These are phyloP conservation scores for Penstemon newberryi DNA, from an alignment of 257 asterid genomes.

Conservation along the genomic window DNA sequence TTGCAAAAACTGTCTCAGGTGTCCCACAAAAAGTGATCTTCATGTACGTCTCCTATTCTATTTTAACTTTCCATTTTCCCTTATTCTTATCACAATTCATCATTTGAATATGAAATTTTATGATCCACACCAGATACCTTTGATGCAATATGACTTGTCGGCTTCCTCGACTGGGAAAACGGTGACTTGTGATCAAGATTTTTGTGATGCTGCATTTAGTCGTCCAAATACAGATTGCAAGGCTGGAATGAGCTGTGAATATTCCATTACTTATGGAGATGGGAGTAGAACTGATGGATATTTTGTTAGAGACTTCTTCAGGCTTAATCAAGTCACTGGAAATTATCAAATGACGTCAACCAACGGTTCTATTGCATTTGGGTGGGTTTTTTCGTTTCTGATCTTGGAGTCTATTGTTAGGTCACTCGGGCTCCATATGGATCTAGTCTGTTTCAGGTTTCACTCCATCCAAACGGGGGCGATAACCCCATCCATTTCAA, in stretches of 20 bases:
- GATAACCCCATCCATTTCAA: too few species aligned
- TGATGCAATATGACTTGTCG: conserved; percentile 69
- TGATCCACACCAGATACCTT: conserved; percentile 50
- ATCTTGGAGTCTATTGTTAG: conserved; percentile 20
- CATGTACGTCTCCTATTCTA: conserved; percentile 48
- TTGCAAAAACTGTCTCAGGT: conserved; percentile 73
- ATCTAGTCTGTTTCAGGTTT: too few species aligned
- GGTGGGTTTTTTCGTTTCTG: conserved; percentile 52
- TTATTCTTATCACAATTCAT: neutral
- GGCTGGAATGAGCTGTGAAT: conserved; percentile 72
- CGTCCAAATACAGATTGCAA: conserved; percentile 63
- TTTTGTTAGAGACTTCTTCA: conserved; percentile 70
- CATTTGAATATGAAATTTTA: neutral
- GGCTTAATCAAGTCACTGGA: conserved; percentile 75
- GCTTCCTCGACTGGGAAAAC: conserved; percentile 72
- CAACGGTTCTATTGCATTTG: conserved; percentile 88
- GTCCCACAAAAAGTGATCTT: conserved; percentile 84
- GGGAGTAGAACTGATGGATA: conserved; percentile 88
- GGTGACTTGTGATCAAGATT: conserved; percentile 71
- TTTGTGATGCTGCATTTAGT: conserved; percentile 58
- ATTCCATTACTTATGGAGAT: conserved; percentile 83
- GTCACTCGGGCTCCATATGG: neutral
- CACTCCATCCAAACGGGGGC: too few species aligned
- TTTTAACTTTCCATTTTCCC: neutral
- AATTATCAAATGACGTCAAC: conserved; percentile 65